Evolutionary conservation across 371 early-diverging fungal genomes (phyloP), one percentile per base, ranked within the genome.

Genomic region (Mucor sp.): DNA sequence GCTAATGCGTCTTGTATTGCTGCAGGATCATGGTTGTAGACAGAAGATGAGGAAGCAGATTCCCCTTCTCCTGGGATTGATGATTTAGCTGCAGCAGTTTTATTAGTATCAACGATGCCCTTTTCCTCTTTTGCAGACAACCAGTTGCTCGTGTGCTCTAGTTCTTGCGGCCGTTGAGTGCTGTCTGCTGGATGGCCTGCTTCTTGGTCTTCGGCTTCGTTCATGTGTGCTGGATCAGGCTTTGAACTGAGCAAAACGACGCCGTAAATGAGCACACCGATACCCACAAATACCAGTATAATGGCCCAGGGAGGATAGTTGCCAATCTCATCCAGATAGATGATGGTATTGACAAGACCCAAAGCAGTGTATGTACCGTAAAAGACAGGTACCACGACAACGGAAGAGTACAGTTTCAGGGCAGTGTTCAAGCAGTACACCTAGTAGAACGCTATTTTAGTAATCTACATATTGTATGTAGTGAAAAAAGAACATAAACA

Each of bases 361-460:
- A 91, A 73, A 0, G 88, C 85, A 7, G 89, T 88, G 63, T 89
- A 91, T 21, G 86, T 85, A 41, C 89, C 89, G 66, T 87, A 89
- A 62, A 91, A 91, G 0, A 87, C 84, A n/a, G 91, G 91, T 0
- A 89, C 90, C 2, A 90, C 90, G 23, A 89, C 81, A 0, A 91
- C 91, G 6, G 89, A 86, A 32, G 86, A 79, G 32, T 87, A 88
- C 11, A 88, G 63, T 63, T 89, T 89, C 1, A 91, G 70, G 11
- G 85, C 91, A 12, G 85, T 84, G 71, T 89, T 91, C 27, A 91
- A 71, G 60, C 91, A 91, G 65, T 87, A 89, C 32, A 90, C 85
- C 86, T 87, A 71, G 44, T 7, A 27, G 44, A 9, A 39, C 8
- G 47, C n/a, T 47, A 47, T 47, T 47, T 47, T 47, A 47, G 47